Evolutionary conservation across 169 alveolate genomes (phyloP), one percentile per base, ranked within the genome.

Genomic region (Plasmodium malariae): DNA sequence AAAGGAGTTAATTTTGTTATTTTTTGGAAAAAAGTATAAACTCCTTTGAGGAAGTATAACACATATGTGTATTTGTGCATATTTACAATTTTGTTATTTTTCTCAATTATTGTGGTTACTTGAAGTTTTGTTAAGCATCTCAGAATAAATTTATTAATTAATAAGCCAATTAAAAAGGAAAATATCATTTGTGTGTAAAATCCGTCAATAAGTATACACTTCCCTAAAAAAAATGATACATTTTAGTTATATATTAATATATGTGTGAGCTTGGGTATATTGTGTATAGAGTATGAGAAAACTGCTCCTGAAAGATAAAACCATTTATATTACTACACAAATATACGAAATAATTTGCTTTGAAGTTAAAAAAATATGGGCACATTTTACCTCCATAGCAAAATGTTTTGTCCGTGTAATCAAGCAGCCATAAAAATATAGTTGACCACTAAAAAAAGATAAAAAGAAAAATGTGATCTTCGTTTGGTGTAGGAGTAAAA

Each of bases 391-490:
- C 91, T 76, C 32, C 17, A 37, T 59, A 92, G 85, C 89, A 76
- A 68, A 87, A 19, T 76, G 73, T 70, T 57, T 57, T 63, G 67
- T 92, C 92, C 11, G 93, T 92, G 49, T 92, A 92, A 62, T 92
- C 95, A 49, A 92, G 67, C 6, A 92, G 55, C 93, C 93, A 88
- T 6, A 92, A 21, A 76, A 89, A 83, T 49, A 92, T 78, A 28
- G 93, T 76, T 37, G 90, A 80, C 90, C 90, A 80, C 90, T 80
- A 80, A 55, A 68, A 80, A 34, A 37, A 67, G 24, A 30, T 11
- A 43, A 78, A 45, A 45, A 63, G 4, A 17, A 57, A 14, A 51
- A 34, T 54, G 21, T 9, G 49, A 36, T 19, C 28, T n/a, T n/a
- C n/a, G n/a, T n/a, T n/a, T n/a, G n/a, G n/a, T n/a, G n/a, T n/a